Evolutionary conservation across 2,329 filamentous ascomycete species (phyloP).

Genomic region (Cordyceps cateniannulata): DNA sequence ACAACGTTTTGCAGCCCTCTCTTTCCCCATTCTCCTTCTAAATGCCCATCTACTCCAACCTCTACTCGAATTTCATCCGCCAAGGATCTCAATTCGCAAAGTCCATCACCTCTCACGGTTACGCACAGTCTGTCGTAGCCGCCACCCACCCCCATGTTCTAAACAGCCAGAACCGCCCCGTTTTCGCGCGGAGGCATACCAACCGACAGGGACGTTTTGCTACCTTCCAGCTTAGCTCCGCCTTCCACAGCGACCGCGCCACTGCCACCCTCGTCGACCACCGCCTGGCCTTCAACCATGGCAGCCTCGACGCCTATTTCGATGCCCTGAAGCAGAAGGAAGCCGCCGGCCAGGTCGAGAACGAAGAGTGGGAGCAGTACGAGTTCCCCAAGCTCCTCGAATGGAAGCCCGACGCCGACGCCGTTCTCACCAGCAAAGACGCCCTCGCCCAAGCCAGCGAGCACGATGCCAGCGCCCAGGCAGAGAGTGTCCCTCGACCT

Average conservation of each 20-base stretch:
- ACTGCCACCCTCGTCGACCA: slow-evolving; percentile 48
- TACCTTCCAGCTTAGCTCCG: slow-evolving; percentile 63
- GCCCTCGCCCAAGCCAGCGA: slow-evolving; percentile 30
- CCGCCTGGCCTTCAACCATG: slow-evolving; percentile 48
- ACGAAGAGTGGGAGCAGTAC: slow-evolving; percentile 86
- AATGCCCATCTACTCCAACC: slow-evolving; percentile 75
- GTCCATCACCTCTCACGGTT: slow-evolving; percentile 93
- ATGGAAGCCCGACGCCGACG: slow-evolving; percentile 64
- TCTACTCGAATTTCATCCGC: slow-evolving; percentile 81
- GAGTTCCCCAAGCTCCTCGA: slow-evolving; percentile 84
- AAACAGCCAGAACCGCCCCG: slow-evolving; percentile 64
- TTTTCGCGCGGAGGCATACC: slow-evolving; percentile 53
- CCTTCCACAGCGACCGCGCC: slow-evolving; percentile 58
- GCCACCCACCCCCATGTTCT: slow-evolving; percentile 74
- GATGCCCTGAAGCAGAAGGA: slow-evolving; percentile 81
- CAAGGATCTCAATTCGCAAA: slow-evolving; percentile 81
- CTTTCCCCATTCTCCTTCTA: slow-evolving; percentile 63
- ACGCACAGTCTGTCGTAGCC: slow-evolving; percentile 95
- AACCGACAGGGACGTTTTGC: slow-evolving; percentile 48
- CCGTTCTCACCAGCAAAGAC: slow-evolving; percentile 55
- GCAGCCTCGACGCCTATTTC: slow-evolving; percentile 81
- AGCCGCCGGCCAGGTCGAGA: slow-evolving; percentile 47
- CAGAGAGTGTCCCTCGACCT: slow-evolving; percentile 27
- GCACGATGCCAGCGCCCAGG: slow-evolving; percentile 28
- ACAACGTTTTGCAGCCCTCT: slow-evolving; percentile 25